These are phyloP conservation scores for Microbotryomycetes sp. DNA, from an alignment of 1,284 basidiomycete genomes.

Conservation along the genomic window DNA sequence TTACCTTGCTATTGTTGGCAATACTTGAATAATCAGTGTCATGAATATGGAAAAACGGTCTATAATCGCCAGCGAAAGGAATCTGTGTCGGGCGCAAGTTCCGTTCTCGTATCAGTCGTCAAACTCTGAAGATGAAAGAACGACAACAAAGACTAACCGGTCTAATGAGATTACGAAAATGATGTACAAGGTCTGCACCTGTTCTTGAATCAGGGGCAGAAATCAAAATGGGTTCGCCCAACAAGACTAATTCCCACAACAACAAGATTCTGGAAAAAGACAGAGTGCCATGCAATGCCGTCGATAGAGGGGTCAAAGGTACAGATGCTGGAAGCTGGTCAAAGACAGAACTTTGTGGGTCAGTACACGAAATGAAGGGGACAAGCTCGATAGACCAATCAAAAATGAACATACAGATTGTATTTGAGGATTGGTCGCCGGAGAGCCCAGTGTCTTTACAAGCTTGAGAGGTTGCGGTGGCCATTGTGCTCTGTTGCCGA, in stretches of 20 bases:
- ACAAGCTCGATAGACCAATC: neutral
- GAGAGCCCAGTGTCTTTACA: conserved; percentile 49
- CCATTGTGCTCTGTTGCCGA: conserved; percentile 60
- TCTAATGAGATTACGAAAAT: conserved; percentile 69
- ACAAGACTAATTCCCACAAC: conserved; percentile 82
- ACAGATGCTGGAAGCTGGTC: conserved; percentile 69
- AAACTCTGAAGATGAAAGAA: conserved; percentile 10
- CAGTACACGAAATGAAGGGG: neutral
- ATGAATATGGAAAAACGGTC: conserved; percentile 42
- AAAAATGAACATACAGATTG: neutral
- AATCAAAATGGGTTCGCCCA: conserved; percentile 81
- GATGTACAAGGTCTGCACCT: conserved; percentile 70
- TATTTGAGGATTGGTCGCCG: neutral
- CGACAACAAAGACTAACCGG: conserved; percentile 51
- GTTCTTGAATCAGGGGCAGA: conserved; percentile 73
- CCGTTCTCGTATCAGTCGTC: too few species aligned
- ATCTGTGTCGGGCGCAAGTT: too few species aligned
- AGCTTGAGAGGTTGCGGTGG: conserved; percentile 36
- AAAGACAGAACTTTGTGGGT: neutral
- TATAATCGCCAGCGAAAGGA: conserved; percentile 37
- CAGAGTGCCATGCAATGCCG: conserved; percentile 55
- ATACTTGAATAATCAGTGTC: conserved; percentile 41
- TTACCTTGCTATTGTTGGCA: conserved; percentile 36
- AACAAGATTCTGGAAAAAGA: conserved; percentile 54
- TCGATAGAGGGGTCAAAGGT: conserved; percentile 60